Evolutionary conservation across 2,329 filamentous ascomycete genomes (phyloP).

Genomic region (Sarocladium kiliense): DNA sequence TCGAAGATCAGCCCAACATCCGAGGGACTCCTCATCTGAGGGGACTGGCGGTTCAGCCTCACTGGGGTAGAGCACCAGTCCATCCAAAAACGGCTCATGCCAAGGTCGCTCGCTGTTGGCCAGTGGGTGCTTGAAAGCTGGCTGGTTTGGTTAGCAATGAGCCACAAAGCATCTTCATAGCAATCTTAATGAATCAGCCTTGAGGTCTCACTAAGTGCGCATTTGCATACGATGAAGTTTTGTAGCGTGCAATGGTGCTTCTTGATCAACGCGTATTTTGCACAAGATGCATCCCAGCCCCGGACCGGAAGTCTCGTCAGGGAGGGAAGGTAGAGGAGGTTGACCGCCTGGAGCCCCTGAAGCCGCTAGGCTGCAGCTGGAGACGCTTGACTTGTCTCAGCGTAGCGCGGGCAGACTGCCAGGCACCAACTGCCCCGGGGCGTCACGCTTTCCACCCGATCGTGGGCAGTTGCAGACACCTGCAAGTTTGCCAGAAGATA

Average conservation of each 20-base stretch:
- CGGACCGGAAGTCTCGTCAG: no score
- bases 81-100: not conserved
- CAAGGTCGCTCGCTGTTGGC: not conserved
- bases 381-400: not conserved
- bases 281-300: no score
- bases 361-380: not conserved
- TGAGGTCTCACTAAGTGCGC: no score
- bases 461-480: not conserved
- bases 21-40: not conserved
- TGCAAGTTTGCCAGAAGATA: not conserved
- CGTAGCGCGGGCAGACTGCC: conserved; percentile 2
- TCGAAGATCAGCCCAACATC: no score
- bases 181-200: not conserved
- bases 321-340: not conserved
- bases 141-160: not conserved
- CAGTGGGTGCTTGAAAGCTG: not conserved
- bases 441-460: not conserved
- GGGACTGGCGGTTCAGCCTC: conserved; percentile 6
- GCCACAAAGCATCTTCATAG: not conserved
- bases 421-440: not conserved
- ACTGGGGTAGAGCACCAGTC: conserved; percentile 1
- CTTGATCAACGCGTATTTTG: no score
- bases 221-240: no score
- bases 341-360: not conserved
- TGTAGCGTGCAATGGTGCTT: no score